These are phyloP conservation scores for Bipolaris gigantea DNA, from an alignment of 2,329 filamentous ascomycete species.

Conservation along the genomic window DNA sequence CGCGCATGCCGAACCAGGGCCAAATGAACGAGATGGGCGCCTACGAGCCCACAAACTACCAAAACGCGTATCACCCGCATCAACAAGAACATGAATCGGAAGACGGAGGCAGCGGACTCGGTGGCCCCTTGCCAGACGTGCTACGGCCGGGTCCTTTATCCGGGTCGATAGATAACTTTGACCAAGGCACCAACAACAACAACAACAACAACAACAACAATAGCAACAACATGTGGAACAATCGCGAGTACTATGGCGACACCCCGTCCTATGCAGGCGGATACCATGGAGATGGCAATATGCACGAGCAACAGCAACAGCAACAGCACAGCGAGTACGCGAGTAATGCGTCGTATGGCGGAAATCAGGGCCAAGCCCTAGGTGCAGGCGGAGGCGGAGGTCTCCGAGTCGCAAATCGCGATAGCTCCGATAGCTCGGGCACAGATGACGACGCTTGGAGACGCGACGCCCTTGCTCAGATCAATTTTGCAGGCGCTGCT, in stretches of 20 bases:
- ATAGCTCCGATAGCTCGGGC: constrained; percentile 26
- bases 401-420: constrained; percentile 49
- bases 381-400: constrained; percentile 31
- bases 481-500: constrained; percentile 15
- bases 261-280: neutral
- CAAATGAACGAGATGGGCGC: constrained; percentile 21
- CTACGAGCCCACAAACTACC: constrained; percentile 9
- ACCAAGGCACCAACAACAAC: constrained; percentile 4
- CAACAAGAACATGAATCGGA: constrained; percentile 13
- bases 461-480: constrained; percentile 20
- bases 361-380: neutral
- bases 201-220: neutral
- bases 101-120: constrained; percentile 14
- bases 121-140: constrained; percentile 18
- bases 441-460: constrained; percentile 16
- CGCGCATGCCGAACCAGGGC: constrained; percentile 1
- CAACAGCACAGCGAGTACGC: constrained; percentile 2
- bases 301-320: neutral
- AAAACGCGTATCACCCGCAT: constrained; percentile 19
- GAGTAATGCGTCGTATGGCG: constrained; percentile 9
- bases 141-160: constrained; percentile 21
- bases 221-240: constrained; percentile 4
- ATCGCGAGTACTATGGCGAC: constrained; percentile 9
- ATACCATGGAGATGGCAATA: constrained; percentile 5
- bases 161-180: neutral